Conservation (phyloP, 257 asterid genomes). For the Salvia rosmarinus region DNA sequence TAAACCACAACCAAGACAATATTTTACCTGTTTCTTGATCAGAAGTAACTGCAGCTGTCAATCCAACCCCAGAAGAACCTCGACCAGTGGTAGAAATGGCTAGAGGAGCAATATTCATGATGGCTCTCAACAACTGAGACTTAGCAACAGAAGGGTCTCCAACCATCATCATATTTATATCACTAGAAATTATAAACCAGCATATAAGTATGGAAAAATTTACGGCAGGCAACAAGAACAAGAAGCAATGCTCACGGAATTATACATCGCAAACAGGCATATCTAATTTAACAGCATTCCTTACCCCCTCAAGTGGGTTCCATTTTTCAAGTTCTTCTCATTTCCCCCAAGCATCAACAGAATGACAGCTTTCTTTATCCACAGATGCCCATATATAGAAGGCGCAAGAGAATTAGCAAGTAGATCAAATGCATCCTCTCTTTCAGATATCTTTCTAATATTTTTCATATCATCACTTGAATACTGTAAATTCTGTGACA, state of each 20-base stretch:
- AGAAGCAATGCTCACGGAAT: conserved; percentile 9
- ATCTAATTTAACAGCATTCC: conserved; percentile 29
- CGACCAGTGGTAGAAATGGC: conserved; percentile 98
- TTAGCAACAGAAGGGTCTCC: conserved; percentile 99
- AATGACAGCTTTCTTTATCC: conserved; percentile 95
- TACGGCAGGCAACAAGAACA: background rate
- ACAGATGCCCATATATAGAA: conserved; percentile 85
- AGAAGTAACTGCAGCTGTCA: conserved; percentile 98
- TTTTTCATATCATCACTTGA: conserved; percentile 75
- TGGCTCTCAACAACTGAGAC: conserved; percentile 95
- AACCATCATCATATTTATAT: conserved; percentile 99
- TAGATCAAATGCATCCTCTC: conserved; percentile 75
- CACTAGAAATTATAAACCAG: conserved; percentile 52
- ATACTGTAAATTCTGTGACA: conserved; percentile 73
- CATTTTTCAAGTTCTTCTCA: conserved; percentile 92
- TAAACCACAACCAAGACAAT: conserved; percentile 27
- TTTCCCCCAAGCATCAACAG: conserved; percentile 95
- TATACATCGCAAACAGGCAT: background rate
- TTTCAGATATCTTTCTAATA: conserved; percentile 69
- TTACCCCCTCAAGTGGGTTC: conserved; percentile 97
- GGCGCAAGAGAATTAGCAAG: conserved; percentile 96
- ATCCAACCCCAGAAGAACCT: conserved; percentile 98
- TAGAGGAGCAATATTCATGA: conserved; percentile 93
- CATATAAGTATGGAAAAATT: conserved; percentile 14
- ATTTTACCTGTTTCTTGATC: conserved; percentile 93